Evolutionary conservation across 768 basidiomycete genomes (phyloP).

Genomic region (Russula lepida): DNA sequence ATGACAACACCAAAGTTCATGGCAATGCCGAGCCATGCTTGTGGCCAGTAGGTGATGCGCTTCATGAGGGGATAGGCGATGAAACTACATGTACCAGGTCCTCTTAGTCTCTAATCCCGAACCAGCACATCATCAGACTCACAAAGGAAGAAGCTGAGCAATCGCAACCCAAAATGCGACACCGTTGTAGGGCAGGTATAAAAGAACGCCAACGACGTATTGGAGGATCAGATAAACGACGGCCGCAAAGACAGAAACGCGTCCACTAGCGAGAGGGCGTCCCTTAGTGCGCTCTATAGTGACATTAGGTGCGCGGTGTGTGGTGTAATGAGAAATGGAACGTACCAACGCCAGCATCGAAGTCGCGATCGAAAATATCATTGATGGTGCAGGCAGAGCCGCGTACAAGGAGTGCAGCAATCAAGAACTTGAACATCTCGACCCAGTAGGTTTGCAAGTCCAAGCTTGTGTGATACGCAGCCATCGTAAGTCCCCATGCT

Average conservation of each 20-base stretch:
- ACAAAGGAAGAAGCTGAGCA: slow-evolving; percentile 20
- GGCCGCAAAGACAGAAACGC: slow-evolving; percentile 21
- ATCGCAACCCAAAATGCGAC: slow-evolving; percentile 20
- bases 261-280: slow-evolving; percentile 20
- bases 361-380: slow-evolving; percentile 25
- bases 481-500: slow-evolving; percentile 23
- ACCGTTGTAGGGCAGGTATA: slow-evolving; percentile 13
- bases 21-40: slow-evolving; percentile 46
- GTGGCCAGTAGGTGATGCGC: slow-evolving; percentile 52
- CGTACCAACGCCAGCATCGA: slow-evolving; percentile 31
- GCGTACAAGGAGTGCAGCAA: slow-evolving; percentile 16
- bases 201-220: slow-evolving; percentile 17
- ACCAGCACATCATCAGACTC: not conserved
- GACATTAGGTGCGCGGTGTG: not conserved
- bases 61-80: slow-evolving; percentile 47
- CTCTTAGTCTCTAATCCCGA: not conserved
- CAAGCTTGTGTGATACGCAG: slow-evolving; percentile 15
- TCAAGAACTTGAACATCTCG: slow-evolving; percentile 9
- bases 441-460: slow-evolving; percentile 11
- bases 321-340: slow-evolving; percentile 8
- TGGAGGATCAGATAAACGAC: slow-evolving; percentile 19
- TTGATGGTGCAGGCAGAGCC: slow-evolving; percentile 25
- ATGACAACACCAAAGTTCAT: slow-evolving; percentile 48
- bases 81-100: slow-evolving; percentile 21
- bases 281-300: slow-evolving; percentile 5